Evolutionary conservation across 192 early-diverging fungal species (phyloP), one percentile per base, ranked within the genome.

Genomic region (Coemansia sp.): DNA sequence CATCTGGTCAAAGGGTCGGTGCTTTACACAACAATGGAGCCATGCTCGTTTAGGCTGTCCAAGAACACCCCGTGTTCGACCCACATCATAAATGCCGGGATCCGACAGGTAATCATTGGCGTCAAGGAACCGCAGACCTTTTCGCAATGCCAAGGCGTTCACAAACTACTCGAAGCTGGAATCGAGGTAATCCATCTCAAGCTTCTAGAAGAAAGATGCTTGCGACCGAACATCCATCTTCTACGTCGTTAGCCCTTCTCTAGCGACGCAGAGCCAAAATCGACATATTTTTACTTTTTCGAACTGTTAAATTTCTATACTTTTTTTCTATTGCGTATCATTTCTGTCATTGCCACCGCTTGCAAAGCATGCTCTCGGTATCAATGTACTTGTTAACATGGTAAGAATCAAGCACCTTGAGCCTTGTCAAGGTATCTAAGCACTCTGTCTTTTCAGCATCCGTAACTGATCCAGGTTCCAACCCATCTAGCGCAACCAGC

Each of bases 11-110:
- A 17, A 4, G 86, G 84, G 11, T 68, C 81, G 2, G 87, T 86
- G 22, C 90, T 95, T 62, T 99, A 96, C 64, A 91, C 94, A 17
- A 99, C 96, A 0, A 99, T 99, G 96, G 96, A 99, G 71, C 96
- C 96, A 0, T 99, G 96, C 73, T 89, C 89, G 17, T 73, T 77
- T 57, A 81, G 96, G 21, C 68, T 95, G 30, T 95, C 93, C 2
- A 91, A 91, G 2, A 96, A 95, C 50, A 52, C 47, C 30, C 83
- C 91, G 6, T 99, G 96, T 58, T 82, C 84, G 1, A 59, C 89
- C 0, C 75, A 84, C 21, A 71, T 99, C 19, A 72, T 93, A 15
- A 83, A 84, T 19, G 67, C 70, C 1, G 77, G 83, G 0, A 81
- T 99, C 34, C 62, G 50, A 14, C 61, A 85, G 10, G 94, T 98